Conservation (phyloP, 2,329 filamentous ascomycete genomes). For the Epichloe brachyelytri region DNA sequence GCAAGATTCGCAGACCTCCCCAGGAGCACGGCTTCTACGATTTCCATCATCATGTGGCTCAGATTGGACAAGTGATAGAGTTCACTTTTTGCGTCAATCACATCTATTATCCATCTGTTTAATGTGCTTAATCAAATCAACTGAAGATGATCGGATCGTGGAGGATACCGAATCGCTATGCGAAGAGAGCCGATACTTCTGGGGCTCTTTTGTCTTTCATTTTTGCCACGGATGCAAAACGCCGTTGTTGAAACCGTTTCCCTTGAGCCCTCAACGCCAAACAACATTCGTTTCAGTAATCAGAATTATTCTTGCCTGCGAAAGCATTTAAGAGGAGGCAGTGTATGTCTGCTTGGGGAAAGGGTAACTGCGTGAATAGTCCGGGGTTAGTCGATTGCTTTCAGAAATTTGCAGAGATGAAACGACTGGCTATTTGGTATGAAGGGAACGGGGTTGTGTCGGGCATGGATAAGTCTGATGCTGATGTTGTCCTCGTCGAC, state of each 20-base stretch:
- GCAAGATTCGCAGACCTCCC: neutral
- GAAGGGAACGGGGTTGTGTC: neutral
- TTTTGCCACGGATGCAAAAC: conserved; percentile 24
- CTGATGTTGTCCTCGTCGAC: neutral
- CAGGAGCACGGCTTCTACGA: neutral
- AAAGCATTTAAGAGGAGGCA: conserved; percentile 25
- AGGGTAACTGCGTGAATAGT: conserved; percentile 46
- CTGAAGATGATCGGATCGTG: conserved; percentile 21
- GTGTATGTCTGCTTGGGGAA: conserved; percentile 70
- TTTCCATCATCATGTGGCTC: neutral
- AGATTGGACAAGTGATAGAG: neutral
- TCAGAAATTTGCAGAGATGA: conserved; percentile 1
- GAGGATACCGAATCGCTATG: conserved; percentile 28
- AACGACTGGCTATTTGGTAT: neutral
- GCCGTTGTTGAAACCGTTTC: conserved; percentile 44
- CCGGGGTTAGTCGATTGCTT: conserved; percentile 4
- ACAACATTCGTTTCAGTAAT: conserved; percentile 13
- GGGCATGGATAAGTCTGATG: neutral
- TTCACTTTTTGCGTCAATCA: neutral
- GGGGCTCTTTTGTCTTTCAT: conserved; percentile 8
- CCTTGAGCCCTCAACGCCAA: conserved; percentile 30
- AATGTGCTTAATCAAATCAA: conserved; percentile 1
- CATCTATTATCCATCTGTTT: conserved; percentile 1
- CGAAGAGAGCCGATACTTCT: conserved; percentile 16
- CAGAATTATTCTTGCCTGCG: conserved; percentile 6